Evolutionary conservation across 176 grass and related monocot genomes (phyloP), one percentile per base, ranked within the genome.

Genomic region (Saccharum spontaneum): DNA sequence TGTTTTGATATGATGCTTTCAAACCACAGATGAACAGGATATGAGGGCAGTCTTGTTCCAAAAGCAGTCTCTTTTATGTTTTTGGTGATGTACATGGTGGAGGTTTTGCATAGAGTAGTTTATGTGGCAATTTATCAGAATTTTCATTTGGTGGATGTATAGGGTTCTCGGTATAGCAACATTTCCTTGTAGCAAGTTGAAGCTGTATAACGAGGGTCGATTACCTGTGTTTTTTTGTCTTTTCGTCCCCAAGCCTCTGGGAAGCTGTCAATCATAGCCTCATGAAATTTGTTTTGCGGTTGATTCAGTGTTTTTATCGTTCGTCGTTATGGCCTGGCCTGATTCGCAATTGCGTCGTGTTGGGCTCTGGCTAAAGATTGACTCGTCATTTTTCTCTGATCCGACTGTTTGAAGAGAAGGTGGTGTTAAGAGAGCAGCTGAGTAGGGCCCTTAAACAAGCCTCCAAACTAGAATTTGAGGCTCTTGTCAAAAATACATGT

Each of bases 121-220:
- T 87, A 26, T 59, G n/a, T 48, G 36, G 37, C 41, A 41, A 46
- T 78, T 49, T 83, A 41, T 84, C 14, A 4, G 50, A 31, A 28
- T 69, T 76, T 76, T 73, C 40, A 20, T 80, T 64, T 76, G 69
- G 81, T 84, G 83, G 75, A 31, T 91, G 85, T 91, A 87, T 63
- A 91, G 85, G 30, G 85, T 36, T 69, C 61, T 31, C 14, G 3
- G 3, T 75, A 79, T 79, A 54, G 46, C 78, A 75, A 28, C 48
- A 1, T 45, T 74, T 57, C 41, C 22, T 69, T 83, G 24, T 65
- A 72, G 73, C 8, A 67, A 60, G n/a, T 75, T 80, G 67, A 79
- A 80, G 76, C 17, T 91, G 70, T 91, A 84, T 70, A 81, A 76
- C 68, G 36, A 73, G 62, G 63, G 81, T 73, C 22, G 22, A 78